Conservation (phyloP, 2,329 filamentous ascomycete genomes). For the Talaromyces sp. region DNA sequence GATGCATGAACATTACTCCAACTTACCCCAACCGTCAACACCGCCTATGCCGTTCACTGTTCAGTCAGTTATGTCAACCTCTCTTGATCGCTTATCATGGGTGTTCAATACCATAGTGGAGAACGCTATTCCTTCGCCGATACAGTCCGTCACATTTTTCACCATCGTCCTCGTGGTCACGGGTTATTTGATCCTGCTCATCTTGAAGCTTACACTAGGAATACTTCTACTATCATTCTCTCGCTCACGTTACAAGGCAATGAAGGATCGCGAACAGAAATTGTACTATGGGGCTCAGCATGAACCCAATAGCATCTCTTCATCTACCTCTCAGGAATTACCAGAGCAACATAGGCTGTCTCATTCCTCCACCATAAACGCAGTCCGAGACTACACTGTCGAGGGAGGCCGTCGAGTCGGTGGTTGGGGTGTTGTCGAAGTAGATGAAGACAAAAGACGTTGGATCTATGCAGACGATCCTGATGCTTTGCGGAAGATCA, state of each 20-base stretch:
- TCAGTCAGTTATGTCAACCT: conserved; percentile 53
- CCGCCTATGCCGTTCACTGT: conserved; percentile 60
- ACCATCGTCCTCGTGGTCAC: conserved; percentile 85
- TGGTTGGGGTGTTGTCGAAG: conserved; percentile 79
- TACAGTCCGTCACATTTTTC: conserved; percentile 42
- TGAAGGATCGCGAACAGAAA: conserved; percentile 65
- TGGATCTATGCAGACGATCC: conserved; percentile 85
- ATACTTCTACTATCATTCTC: conserved; percentile 82
- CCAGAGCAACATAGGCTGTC: conserved; percentile 14
- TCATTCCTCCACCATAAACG: conserved; percentile 19
- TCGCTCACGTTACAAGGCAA: conserved; percentile 71
- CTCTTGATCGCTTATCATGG: conserved; percentile 47
- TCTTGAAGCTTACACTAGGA: conserved; percentile 79
- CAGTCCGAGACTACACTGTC: conserved; percentile 52
- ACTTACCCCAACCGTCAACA: conserved; percentile 64
- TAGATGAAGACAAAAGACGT: conserved; percentile 79
- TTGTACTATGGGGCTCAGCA: conserved; percentile 25
- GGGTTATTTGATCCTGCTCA: conserved; percentile 77
- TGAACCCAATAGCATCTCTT: background rate
- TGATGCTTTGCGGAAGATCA: conserved; percentile 63
- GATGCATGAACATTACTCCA: conserved; percentile 51
- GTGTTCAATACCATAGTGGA: conserved; percentile 41
- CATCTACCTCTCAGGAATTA: background rate
- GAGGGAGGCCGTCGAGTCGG: conserved; percentile 74
- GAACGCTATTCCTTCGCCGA: conserved; percentile 42